A percentile compares a stretch with the other conserved stretches of the same genome.
These are phyloP conservation scores for Mucor indicus DNA, from an alignment of 371 early-diverging fungal species.

Conservation along the genomic window DNA sequence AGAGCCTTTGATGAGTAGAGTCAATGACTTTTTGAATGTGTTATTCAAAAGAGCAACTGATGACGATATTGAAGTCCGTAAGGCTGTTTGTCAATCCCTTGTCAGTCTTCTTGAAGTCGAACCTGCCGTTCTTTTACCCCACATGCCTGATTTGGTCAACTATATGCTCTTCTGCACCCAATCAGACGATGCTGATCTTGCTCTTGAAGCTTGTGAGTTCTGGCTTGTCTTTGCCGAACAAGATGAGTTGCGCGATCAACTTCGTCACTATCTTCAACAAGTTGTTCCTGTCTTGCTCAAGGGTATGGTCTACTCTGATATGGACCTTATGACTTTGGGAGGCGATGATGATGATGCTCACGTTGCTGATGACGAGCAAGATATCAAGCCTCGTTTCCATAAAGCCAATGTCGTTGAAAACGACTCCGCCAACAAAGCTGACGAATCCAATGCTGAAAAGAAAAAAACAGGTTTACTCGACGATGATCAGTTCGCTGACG, in stretches of 20 bases:
- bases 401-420: conserved; percentile 75
- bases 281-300: conserved; percentile 90
- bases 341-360: conserved; percentile 81
- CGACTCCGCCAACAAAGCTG: conserved; percentile 52
- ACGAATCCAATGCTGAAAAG: conserved; percentile 21
- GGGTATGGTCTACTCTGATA: conserved; percentile 93
- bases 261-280: conserved; percentile 75
- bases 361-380: conserved; percentile 84
- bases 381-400: conserved; percentile 92
- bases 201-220: conserved; percentile 96
- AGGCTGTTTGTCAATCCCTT: conserved; percentile 90
- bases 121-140: conserved; percentile 78
- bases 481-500: conserved; percentile 38
- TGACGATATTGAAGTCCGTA: conserved; percentile 75
- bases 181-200: conserved; percentile 77
- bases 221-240: conserved; percentile 96
- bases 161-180: conserved; percentile 94
- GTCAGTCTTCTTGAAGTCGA: conserved; percentile 83
- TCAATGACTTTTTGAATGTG: conserved; percentile 72
- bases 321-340: conserved; percentile 77
- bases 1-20: conserved; percentile 66
- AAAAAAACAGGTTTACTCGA: conserved; percentile 19
- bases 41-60: conserved; percentile 84
- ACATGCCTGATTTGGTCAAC: conserved; percentile 80
- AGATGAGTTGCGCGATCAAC: conserved; percentile 70